These are phyloP conservation scores for Penicillium sp. DNA, from an alignment of 2,329 filamentous ascomycete species.

Conservation along the genomic window DNA sequence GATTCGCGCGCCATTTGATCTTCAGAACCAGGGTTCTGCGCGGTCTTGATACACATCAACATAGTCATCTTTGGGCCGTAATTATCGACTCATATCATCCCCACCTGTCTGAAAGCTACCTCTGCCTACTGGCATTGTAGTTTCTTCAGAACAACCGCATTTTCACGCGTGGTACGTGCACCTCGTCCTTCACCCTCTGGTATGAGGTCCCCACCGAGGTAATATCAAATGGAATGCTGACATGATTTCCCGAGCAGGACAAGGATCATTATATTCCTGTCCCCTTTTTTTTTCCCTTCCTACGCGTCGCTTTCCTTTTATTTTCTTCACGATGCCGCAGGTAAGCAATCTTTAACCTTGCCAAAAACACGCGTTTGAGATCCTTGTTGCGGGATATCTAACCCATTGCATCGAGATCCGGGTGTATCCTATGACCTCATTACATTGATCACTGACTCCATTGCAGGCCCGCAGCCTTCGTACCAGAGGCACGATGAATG, in stretches of 20 bases:
- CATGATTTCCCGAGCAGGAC: conserved; percentile 29
- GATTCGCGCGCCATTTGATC: conserved; percentile 20
- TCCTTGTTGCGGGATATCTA: neutral
- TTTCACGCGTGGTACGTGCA: conserved; percentile 43
- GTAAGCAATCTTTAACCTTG: conserved; percentile 44
- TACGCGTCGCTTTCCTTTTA: conserved; percentile 22
- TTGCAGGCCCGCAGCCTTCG: conserved; percentile 66
- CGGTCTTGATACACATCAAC: conserved; percentile 26
- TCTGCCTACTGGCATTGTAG: conserved; percentile 23
- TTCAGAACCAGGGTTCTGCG: conserved; percentile 26
- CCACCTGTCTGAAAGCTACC: conserved; percentile 19
- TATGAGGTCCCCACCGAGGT: conserved; percentile 35
- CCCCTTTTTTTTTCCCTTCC: conserved; percentile 25
- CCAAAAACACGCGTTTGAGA: conserved; percentile 26
- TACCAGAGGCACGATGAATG: conserved; percentile 76
- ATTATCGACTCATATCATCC: conserved; percentile 28
- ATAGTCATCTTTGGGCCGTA: conserved; percentile 23
- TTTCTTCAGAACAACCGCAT: conserved; percentile 28
- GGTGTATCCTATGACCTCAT: neutral
- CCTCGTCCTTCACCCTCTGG: conserved; percentile 28
- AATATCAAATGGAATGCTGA: conserved; percentile 40
- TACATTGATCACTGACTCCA: conserved; percentile 11
- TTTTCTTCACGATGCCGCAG: conserved; percentile 54
- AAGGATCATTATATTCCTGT: conserved; percentile 29
- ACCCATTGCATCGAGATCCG: neutral